Evolutionary conservation across 2,329 filamentous ascomycete genomes (phyloP).

Genomic region (Thelonectria rubi): DNA sequence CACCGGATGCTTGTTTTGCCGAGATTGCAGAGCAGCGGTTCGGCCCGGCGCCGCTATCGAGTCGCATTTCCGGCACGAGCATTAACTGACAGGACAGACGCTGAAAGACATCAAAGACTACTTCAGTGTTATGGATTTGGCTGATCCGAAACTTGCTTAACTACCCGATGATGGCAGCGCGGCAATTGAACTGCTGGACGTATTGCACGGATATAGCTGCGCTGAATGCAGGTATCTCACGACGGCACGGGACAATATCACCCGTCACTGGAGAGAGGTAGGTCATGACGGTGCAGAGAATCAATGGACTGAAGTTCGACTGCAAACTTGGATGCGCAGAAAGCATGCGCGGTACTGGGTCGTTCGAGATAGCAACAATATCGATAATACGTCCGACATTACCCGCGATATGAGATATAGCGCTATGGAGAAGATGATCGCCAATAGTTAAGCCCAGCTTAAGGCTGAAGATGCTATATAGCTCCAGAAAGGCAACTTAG

Average conservation of each 20-base stretch:
- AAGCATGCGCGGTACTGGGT: slow-evolving; percentile 7
- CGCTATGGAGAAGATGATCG: too few relatives aligned
- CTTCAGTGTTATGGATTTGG: slow-evolving; percentile 3
- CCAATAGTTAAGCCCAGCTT: too few relatives aligned
- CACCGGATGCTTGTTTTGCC: slow-evolving; percentile 3
- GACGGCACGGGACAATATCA: slow-evolving; percentile 9
- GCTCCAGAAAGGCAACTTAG: too few relatives aligned
- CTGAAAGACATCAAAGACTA: slow-evolving; percentile 20
- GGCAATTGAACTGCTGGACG: slow-evolving; percentile 4
- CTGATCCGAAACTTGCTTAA: slow-evolving; percentile 9
- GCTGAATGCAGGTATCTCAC: slow-evolving; percentile 7
- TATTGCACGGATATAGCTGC: slow-evolving; percentile 6
- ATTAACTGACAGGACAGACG: slow-evolving; percentile 7
- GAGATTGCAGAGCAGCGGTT: slow-evolving; percentile 3
- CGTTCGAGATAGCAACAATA: slow-evolving; percentile 6
- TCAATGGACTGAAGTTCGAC: slow-evolving; percentile 7
- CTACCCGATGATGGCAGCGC: neutral
- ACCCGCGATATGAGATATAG: neutral
- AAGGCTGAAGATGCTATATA: too few relatives aligned
- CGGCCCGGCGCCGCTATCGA: slow-evolving; percentile 1
- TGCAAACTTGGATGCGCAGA: slow-evolving; percentile 7
- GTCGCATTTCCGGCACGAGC: slow-evolving; percentile 12
- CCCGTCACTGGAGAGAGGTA: slow-evolving; percentile 6
- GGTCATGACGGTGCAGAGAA: slow-evolving; percentile 1
- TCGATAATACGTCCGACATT: neutral